phyloP scores from a whole-genome alignment of 2,329 filamentous ascomycete genomes.

The Sclerotinia nivalis region DNA sequence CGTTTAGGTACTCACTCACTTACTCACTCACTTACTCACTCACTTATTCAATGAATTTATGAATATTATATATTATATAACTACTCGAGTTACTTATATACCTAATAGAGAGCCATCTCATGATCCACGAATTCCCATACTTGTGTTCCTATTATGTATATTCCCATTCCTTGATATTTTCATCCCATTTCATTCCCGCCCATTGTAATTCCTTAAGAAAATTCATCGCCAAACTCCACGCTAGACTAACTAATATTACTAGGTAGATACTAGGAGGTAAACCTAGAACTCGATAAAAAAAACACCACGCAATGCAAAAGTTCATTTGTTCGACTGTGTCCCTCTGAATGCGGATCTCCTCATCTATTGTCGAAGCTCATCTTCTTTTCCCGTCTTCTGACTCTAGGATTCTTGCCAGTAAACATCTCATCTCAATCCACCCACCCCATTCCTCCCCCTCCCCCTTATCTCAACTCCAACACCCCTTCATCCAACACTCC shows the following conservation, averaged over 20 bases:
- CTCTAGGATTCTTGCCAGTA: too few species aligned
- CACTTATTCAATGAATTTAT: too few species aligned
- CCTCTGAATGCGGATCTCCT: too few species aligned
- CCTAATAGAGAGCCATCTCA: background rate
- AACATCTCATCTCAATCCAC: background rate
- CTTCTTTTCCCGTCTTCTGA: background rate
- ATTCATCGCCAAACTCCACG: background rate
- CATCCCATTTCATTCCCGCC: background rate
- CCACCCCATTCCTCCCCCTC: background rate
- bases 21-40: too few species aligned
- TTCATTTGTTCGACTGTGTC: background rate
- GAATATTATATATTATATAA: background rate
- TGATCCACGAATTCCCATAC: background rate
- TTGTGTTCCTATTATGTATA: background rate
- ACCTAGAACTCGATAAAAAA: too few species aligned
- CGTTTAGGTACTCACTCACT: too few species aligned
- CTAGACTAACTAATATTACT: background rate
- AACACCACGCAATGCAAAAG: background rate
- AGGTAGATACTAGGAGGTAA: background rate
- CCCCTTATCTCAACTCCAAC: conserved; percentile 53
- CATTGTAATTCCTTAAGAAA: too few species aligned
- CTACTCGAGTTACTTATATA: background rate
- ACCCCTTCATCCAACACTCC: conserved; percentile 63
- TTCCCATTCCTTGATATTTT: background rate
- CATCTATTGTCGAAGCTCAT: background rate